A percentile compares a stretch with the other conserved stretches of the same genome.
Evolutionary conservation across 1,139 yeast genomes (phyloP).

Genomic region (Scheffersomyces stambukii): DNA sequence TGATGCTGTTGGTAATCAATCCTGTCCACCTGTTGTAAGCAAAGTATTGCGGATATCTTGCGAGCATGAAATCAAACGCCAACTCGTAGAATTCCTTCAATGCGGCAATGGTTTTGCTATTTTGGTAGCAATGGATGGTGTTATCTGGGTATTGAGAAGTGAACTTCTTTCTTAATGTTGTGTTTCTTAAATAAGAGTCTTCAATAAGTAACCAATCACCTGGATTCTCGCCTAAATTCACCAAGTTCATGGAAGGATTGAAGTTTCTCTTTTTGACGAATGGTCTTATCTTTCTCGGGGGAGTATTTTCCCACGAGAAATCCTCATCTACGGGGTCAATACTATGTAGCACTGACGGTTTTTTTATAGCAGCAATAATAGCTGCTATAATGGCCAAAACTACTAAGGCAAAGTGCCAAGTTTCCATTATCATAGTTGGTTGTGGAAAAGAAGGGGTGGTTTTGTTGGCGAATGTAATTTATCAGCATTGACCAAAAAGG

Average conservation of each 20-base stretch:
- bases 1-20: slow-evolving; percentile 22
- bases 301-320: slow-evolving; percentile 44
- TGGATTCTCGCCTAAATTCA: slow-evolving; percentile 25
- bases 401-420: no score
- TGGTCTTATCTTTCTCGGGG: slow-evolving; percentile 57
- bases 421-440: no score
- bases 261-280: slow-evolving; percentile 32
- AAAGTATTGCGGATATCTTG: slow-evolving; percentile 35
- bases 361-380: no score
- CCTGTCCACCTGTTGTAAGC: slow-evolving; percentile 4
- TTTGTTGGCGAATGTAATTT: no score
- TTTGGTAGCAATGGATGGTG: slow-evolving; percentile 19
- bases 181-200: slow-evolving; percentile 25
- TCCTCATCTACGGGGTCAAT: slow-evolving; percentile 15
- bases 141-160: slow-evolving; percentile 17
- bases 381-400: no score
- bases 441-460: no score
- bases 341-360: slow-evolving; percentile 3
- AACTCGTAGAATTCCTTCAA: slow-evolving; percentile 31
- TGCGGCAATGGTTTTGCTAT: slow-evolving; percentile 19
- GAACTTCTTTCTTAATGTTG: slow-evolving; percentile 18
- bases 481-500: no score
- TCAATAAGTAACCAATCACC: slow-evolving; percentile 39
- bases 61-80: slow-evolving; percentile 21
- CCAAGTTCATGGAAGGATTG: slow-evolving; percentile 36